Conservation (phyloP, 306 rosid species). For the Phaseolus lunatus region DNA sequence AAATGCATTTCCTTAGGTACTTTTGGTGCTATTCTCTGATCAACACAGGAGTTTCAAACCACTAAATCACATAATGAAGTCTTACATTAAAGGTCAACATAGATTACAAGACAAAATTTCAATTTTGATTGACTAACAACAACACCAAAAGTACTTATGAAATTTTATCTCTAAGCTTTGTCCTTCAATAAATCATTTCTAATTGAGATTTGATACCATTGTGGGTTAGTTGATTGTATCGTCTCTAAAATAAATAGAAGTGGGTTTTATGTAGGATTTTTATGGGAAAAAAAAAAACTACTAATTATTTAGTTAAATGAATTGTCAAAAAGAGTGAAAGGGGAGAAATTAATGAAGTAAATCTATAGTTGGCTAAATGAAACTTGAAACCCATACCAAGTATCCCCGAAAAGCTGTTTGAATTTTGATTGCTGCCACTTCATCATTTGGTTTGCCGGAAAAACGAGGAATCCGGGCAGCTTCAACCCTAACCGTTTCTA, state of each 20-base stretch:
- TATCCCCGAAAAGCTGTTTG: slow-evolving; percentile 96
- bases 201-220: background rate
- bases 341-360: slow-evolving; percentile 1
- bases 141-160: background rate
- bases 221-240: background rate
- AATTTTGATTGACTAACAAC: background rate
- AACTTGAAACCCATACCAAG: slow-evolving; percentile 61
- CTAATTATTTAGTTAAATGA: slow-evolving; percentile 19
- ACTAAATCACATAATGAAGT: background rate
- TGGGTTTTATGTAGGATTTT: background rate
- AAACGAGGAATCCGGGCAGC: slow-evolving; percentile 49
- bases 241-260: background rate
- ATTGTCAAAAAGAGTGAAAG: background rate
- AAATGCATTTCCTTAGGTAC: background rate
- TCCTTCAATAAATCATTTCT: background rate
- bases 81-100: background rate
- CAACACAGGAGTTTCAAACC: background rate
- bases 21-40: background rate
- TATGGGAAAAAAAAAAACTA: background rate
- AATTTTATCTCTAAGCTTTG: background rate
- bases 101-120: background rate
- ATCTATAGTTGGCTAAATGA: slow-evolving; percentile 7
- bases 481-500: slow-evolving; percentile 50
- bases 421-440: slow-evolving; percentile 85
- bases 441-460: slow-evolving; percentile 73